Base-by-base conservation (phyloP, 306 rosid genomes). In the Delonix regia region DNA sequence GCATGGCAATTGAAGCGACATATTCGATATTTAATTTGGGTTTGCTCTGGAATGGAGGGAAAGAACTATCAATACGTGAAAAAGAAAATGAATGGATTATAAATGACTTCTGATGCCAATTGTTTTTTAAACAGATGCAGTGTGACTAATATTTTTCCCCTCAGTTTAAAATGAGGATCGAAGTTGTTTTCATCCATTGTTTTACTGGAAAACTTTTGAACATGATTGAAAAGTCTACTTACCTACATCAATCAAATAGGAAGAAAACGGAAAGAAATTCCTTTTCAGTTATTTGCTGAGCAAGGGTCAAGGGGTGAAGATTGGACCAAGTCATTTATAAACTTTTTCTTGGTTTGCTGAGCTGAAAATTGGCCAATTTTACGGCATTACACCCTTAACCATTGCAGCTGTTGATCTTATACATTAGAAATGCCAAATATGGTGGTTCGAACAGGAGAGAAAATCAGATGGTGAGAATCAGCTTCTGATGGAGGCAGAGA, bases 401-500 rank as follows among this genome's bases (percentile, higher is more conserved):
- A 45, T 45, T 45, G 15, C 51, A 14, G 53, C 7, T 30, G 33
- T 30, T 30, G 41, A 4, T 36, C 6, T 36, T 3, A 4, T 4
- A 36, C 41, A 36, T 36, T 7, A 36, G 41, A 36, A 49, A n/a
- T n/a, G n/a, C n/a, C n/a, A n/a, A 5, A 18, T 15, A 18, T 49
- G 0, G 9, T 18, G 21, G 21, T 18, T 49, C 55, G 22, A 51
- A 18, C 57, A 18, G 24, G 18, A 51, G 24, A 7, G 57, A n/a
- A 44, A 44, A 36, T 49, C 51, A 80, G 69, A n/a, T n/a, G n/a
- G n/a, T n/a, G n/a, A n/a, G 51, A 44, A 36, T 49, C 51, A 80
- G 69, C 41, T 39, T 73, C 28, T 21, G 73, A 33, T 24, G 65
- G 70, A 73, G 81, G 45, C 71, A 30, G 68, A 52, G 44, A 59